A percentile compares a stretch with the other conserved stretches of the same genome.
These are phyloP conservation scores for Rhizopogon vinicolor DNA, from an alignment of 768 basidiomycete genomes.

Conservation along the genomic window DNA sequence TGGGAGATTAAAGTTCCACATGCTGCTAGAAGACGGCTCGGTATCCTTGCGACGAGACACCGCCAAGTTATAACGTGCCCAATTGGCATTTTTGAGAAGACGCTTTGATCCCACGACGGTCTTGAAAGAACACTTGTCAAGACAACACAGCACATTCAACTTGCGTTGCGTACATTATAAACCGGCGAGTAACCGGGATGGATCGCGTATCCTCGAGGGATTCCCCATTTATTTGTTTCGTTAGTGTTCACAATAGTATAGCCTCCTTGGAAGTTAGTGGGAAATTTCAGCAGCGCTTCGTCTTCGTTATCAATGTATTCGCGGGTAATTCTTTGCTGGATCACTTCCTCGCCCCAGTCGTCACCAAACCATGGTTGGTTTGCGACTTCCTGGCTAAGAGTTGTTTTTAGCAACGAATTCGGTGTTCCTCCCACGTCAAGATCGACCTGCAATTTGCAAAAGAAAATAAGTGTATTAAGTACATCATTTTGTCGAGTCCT, in stretches of 20 bases:
- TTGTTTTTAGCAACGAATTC: conserved; percentile 53
- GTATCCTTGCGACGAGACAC: conserved; percentile 58
- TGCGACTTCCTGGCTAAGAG: conserved; percentile 44
- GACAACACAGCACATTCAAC: background rate
- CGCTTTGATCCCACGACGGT: conserved; percentile 58
- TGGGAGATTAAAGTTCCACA: conserved; percentile 64
- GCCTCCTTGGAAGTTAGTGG: conserved; percentile 51
- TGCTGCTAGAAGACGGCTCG: conserved; percentile 51
- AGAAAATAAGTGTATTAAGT: background rate
- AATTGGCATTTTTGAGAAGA: conserved; percentile 57
- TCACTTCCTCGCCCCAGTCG: conserved; percentile 51
- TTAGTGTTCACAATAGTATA: conserved; percentile 55
- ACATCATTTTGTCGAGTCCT: background rate
- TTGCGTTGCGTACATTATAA: conserved; percentile 35
- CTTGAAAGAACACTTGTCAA: conserved; percentile 21
- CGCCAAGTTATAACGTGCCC: conserved; percentile 60
- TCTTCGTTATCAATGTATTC: conserved; percentile 48
- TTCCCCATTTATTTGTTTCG: conserved; percentile 50
- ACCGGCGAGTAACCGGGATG: conserved; percentile 55
- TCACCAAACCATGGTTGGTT: conserved; percentile 52
- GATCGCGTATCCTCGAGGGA: conserved; percentile 54
- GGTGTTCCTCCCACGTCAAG: conserved; percentile 56
- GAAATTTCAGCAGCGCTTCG: conserved; percentile 46
- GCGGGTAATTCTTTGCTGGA: conserved; percentile 48
- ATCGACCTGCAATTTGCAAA: conserved; percentile 49